phyloP scores from a whole-genome alignment of 2,329 filamentous ascomycete genomes.

The Fusarium bactridioides region DNA sequence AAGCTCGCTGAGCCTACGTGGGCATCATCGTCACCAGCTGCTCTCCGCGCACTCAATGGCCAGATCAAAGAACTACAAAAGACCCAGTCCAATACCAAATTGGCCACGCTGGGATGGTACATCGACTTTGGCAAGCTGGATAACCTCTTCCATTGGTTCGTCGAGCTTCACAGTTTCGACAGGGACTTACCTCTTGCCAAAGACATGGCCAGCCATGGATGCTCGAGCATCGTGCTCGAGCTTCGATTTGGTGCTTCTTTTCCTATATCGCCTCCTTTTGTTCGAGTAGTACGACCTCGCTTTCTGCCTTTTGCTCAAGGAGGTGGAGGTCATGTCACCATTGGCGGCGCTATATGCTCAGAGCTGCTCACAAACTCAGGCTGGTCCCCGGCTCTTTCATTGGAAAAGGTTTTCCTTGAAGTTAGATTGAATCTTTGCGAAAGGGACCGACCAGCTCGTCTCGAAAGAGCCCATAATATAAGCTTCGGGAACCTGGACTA shows the following conservation, averaged over 20 bases:
- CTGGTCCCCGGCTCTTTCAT: constrained; percentile 76
- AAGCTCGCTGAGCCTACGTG: constrained; percentile 58
- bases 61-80: constrained; percentile 72
- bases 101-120: constrained; percentile 82
- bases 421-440: constrained; percentile 79
- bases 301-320: constrained; percentile 76
- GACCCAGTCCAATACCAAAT: constrained; percentile 66
- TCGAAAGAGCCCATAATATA: constrained; percentile 50
- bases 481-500: constrained; percentile 61
- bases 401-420: constrained; percentile 83
- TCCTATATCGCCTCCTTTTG: constrained; percentile 82
- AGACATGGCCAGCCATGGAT: constrained; percentile 72
- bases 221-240: constrained; percentile 79
- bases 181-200: constrained; percentile 70
- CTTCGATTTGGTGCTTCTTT: constrained; percentile 80
- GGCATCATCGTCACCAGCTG: constrained; percentile 41
- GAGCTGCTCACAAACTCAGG: constrained; percentile 84
- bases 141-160: constrained; percentile 91
- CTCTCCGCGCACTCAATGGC: constrained; percentile 37
- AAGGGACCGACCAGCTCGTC: constrained; percentile 76
- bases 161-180: constrained; percentile 87
- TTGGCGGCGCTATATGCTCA: constrained; percentile 84
- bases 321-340: constrained; percentile 86
- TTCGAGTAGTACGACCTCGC: constrained; percentile 81
- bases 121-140: constrained; percentile 71